These are phyloP conservation scores for Aspergillus egyptiacus DNA, from an alignment of 495 filamentous ascomycete genomes.

Conservation along the genomic window DNA sequence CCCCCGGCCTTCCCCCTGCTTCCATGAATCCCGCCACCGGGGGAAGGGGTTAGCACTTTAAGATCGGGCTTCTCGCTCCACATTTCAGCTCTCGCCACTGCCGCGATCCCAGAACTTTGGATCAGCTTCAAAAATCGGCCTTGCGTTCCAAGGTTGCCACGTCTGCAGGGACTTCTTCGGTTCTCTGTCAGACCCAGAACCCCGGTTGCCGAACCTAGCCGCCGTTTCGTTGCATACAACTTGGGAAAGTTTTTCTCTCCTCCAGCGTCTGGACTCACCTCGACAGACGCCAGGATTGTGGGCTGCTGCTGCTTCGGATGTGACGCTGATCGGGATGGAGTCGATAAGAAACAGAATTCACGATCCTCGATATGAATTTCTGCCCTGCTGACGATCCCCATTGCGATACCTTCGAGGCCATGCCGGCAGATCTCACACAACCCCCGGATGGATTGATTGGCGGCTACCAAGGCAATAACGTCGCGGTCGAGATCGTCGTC, in stretches of 20 bases:
- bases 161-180: too few relatives aligned
- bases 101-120: background rate
- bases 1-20: background rate
- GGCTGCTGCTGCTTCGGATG: background rate
- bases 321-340: background rate
- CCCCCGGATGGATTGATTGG: constrained; percentile 33
- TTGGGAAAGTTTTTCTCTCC: background rate
- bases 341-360: background rate
- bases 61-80: background rate
- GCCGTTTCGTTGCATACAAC: background rate
- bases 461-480: constrained; percentile 26
- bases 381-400: constrained; percentile 55
- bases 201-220: too few relatives aligned
- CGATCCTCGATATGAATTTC: constrained; percentile 23
- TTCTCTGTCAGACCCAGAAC: too few relatives aligned
- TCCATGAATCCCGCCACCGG: background rate
- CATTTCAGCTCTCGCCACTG: background rate
- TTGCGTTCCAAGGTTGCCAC: background rate
- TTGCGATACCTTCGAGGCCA: constrained; percentile 31
- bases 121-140: background rate
- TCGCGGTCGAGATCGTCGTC: constrained; percentile 37
- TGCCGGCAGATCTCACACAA: background rate
- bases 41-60: background rate
- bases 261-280: background rate
- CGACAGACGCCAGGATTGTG: background rate